These are phyloP conservation scores for Nitzschia putrida DNA, from an alignment of 108 stramenopile genomes.

Conservation along the genomic window DNA sequence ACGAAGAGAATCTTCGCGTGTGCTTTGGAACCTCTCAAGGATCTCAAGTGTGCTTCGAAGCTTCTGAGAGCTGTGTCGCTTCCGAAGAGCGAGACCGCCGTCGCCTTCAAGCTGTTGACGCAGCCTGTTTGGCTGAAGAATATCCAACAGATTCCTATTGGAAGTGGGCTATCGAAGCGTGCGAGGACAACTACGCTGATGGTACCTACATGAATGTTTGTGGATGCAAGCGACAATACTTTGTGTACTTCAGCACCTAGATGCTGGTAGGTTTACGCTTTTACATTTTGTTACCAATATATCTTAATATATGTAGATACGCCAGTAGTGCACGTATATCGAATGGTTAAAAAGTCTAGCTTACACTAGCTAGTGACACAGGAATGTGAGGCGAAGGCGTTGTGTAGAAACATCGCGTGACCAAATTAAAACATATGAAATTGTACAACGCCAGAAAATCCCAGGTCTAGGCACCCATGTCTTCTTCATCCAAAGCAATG, in stretches of 20 bases:
- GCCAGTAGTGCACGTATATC: too few species aligned
- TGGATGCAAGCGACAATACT: background rate
- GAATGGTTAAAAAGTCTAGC: too few species aligned
- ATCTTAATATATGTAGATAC: too few species aligned
- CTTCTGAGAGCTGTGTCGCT: background rate
- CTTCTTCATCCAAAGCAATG: background rate
- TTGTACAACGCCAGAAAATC: too few species aligned
- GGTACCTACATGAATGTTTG: background rate
- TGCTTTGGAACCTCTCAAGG: background rate
- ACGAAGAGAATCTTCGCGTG: background rate
- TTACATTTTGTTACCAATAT: too few species aligned
- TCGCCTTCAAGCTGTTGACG: background rate
- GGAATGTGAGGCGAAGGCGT: too few species aligned
- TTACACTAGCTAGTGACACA: too few species aligned
- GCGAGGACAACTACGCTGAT: background rate
- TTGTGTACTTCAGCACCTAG: too few species aligned
- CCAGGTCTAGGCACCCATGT: background rate
- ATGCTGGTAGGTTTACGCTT: too few species aligned
- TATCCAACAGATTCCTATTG: background rate
- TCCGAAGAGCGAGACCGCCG: background rate
- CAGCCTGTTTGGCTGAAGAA: background rate
- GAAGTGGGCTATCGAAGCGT: background rate
- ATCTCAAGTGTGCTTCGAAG: background rate
- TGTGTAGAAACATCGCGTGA: too few species aligned
- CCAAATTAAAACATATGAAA: too few species aligned